Conservation (phyloP, 331 rosid species). For the Malus hybrid region DNA sequence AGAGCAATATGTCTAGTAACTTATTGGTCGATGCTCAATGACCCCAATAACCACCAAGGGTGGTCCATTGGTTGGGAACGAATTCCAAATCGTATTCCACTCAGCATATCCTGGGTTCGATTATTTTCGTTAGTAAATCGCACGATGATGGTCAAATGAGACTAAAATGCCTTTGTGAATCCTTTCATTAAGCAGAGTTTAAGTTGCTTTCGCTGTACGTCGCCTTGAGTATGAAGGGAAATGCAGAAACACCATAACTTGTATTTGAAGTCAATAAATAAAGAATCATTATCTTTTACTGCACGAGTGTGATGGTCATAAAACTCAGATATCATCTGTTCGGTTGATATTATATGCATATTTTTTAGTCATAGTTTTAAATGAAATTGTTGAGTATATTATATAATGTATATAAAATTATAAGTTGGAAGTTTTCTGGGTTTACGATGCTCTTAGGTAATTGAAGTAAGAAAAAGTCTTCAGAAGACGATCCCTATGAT, state of each 20-base stretch:
- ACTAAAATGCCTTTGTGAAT: rapidly evolving
- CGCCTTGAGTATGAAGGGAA: neutral
- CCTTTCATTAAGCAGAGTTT: too few species aligned
- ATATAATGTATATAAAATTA: too few species aligned
- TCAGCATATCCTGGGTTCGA: too few species aligned
- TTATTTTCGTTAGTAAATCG: rapidly evolving
- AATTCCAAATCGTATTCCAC: rapidly evolving
- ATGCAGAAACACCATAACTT: neutral
- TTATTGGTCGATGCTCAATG: too few species aligned
- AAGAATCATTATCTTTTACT: neutral
- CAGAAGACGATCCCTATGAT: neutral
- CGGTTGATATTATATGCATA: too few species aligned
- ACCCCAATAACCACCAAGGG: too few species aligned
- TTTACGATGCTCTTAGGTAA: slow-evolving; percentile 3
- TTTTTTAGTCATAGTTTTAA: too few species aligned
- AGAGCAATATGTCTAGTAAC: neutral
- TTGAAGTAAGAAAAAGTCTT: neutral
- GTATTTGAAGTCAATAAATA: neutral
- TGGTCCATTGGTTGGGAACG: rapidly evolving
- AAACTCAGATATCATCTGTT: too few species aligned
- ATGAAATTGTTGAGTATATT: too few species aligned
- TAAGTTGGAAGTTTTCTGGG: neutral
- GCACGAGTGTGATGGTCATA: too few species aligned
- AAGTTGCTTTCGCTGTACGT: neutral
- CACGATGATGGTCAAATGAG: rapidly evolving